A percentile compares a stretch with the other conserved stretches of the same genome.
Evolutionary conservation across 208 protist species (phyloP).

Genomic region (Entamoeba moshkovskii): DNA sequence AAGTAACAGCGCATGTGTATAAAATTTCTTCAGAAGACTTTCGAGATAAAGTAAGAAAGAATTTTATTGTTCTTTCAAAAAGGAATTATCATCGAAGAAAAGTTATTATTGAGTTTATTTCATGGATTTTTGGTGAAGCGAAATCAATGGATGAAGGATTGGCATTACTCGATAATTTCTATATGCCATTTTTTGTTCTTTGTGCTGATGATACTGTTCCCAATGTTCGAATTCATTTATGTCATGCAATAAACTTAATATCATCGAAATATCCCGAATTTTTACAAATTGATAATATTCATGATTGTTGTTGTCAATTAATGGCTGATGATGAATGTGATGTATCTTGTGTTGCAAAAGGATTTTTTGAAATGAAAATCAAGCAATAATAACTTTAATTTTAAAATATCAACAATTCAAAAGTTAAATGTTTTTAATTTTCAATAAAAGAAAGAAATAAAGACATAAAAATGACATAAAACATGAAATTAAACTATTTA

Average conservation of each 20-base stretch:
- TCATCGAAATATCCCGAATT: background rate
- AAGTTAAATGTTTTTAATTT: too few species aligned
- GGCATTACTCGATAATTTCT: background rate
- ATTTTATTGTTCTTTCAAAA: background rate
- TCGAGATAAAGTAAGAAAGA: background rate
- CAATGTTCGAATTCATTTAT: background rate
- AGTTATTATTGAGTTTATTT: background rate
- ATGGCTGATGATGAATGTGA: background rate
- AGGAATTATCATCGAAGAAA: background rate
- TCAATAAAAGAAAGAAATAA: too few species aligned
- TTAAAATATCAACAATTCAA: too few species aligned
- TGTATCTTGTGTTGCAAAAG: background rate
- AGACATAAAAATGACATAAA: too few species aligned
- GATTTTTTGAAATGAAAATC: background rate
- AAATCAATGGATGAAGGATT: background rate
- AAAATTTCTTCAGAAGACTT: background rate
- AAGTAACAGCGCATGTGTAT: background rate
- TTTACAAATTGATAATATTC: background rate
- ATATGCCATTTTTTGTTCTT: background rate
- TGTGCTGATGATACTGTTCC: background rate
- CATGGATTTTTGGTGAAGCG: background rate
- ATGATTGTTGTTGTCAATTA: background rate
- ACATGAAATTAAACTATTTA: too few species aligned
- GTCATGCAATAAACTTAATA: background rate
- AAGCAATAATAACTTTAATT: too few species aligned